Conservation (phyloP, 331 rosid genomes). For the Rosa hybrid region DNA sequence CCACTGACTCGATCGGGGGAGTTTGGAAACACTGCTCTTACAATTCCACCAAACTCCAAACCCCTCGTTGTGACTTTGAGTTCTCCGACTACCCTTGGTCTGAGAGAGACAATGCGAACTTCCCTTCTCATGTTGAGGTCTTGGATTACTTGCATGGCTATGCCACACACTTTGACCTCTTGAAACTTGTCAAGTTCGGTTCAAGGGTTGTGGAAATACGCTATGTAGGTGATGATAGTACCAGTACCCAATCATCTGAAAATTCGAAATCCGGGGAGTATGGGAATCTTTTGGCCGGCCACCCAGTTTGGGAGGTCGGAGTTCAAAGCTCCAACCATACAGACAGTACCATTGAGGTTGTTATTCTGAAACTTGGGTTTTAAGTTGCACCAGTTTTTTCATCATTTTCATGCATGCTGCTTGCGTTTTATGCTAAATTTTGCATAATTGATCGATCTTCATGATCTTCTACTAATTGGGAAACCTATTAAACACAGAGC, state of each 20-base stretch:
- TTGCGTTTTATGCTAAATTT: neutral
- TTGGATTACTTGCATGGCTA: constrained; percentile 53
- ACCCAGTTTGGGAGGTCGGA: constrained; percentile 57
- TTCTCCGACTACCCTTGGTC: constrained; percentile 69
- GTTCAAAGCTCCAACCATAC: constrained; percentile 27
- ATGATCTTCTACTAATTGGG: no score
- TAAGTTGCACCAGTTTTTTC: neutral
- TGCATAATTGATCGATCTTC: neutral
- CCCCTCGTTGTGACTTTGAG: constrained; percentile 54
- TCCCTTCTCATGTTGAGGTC: constrained; percentile 54
- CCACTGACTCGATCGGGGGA: constrained; percentile 57
- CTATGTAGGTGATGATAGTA: constrained; percentile 21
- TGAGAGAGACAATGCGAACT: constrained; percentile 32
- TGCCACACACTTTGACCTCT: constrained; percentile 53
- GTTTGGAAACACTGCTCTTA: constrained; percentile 72
- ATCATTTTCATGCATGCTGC: neutral
- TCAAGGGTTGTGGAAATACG: constrained; percentile 53
- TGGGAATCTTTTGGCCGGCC: constrained; percentile 46
- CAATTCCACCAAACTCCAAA: constrained; percentile 54
- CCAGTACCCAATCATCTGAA: neutral
- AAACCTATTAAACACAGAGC: neutral
- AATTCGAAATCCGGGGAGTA: constrained; percentile 13
- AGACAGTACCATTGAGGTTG: constrained; percentile 43
- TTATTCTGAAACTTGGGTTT: neutral
- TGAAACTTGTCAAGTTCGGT: constrained; percentile 44